Evolutionary conservation across 441 rosid species (phyloP).

Genomic region (Corymbia calophylla): DNA sequence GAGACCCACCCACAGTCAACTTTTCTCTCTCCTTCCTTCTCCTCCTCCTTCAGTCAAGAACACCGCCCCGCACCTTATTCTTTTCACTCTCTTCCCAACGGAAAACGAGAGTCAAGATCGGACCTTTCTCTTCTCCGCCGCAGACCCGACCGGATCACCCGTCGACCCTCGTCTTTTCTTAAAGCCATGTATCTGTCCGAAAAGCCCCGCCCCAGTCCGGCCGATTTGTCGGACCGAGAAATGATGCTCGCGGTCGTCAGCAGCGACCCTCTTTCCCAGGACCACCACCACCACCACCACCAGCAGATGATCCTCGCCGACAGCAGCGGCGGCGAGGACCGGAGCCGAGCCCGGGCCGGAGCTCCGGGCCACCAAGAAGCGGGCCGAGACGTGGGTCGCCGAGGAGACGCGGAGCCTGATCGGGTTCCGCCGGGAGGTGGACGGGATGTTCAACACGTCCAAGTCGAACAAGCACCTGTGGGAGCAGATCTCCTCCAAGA

Average conservation of each 20-base stretch:
- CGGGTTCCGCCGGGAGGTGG: slow-evolving; percentile 6
- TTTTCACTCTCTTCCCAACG: background rate
- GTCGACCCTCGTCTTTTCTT: background rate
- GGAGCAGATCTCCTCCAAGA: slow-evolving; percentile 1
- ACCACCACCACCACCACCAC: background rate
- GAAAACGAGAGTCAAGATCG: background rate
- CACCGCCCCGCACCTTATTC: background rate
- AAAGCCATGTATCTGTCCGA: background rate
- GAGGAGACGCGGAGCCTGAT: slow-evolving; percentile 6
- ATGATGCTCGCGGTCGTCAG: background rate
- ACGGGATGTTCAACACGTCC: slow-evolving; percentile 14
- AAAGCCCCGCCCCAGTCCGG: background rate
- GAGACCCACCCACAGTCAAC: background rate
- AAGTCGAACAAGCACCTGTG: slow-evolving; percentile 10
- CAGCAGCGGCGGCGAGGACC: background rate
- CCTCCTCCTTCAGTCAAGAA: background rate
- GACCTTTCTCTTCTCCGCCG: background rate
- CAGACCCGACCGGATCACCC: background rate
- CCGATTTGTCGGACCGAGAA: background rate
- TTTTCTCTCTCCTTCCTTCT: background rate
- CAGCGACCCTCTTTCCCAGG: background rate
- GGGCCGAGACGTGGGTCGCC: slow-evolving; percentile 1
- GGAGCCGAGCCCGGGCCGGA: background rate
- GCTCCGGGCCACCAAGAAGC: background rate
- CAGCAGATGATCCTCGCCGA: background rate